Conservation (phyloP, 495 filamentous ascomycete species). For the Schizothecium vesticola region DNA sequence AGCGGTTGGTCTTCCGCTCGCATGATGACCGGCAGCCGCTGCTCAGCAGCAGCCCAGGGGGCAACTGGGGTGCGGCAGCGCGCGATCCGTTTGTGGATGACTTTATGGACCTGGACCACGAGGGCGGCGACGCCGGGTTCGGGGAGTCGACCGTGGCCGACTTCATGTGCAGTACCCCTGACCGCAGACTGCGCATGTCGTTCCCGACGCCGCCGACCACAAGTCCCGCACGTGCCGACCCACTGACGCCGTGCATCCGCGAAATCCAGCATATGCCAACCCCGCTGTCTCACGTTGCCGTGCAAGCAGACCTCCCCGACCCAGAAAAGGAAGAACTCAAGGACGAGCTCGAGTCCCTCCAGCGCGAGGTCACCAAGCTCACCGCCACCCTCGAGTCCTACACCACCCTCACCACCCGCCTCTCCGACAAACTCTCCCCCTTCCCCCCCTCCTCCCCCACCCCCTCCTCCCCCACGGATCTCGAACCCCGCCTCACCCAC, state of each 20-base stretch:
- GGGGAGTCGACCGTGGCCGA: conserved; percentile 36
- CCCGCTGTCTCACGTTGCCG: conserved; percentile 22
- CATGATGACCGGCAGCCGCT: conserved; percentile 17
- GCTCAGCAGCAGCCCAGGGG: conserved; percentile 23
- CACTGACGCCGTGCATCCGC: conserved; percentile 35
- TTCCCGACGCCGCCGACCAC: conserved; percentile 49
- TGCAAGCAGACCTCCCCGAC: conserved; percentile 37
- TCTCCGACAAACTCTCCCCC: conserved; percentile 29
- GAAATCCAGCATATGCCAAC: neutral
- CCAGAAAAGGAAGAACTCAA: conserved; percentile 39
- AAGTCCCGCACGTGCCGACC: conserved; percentile 29
- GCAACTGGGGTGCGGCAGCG: conserved; percentile 41
- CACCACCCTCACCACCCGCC: conserved; percentile 25
- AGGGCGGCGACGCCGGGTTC: conserved; percentile 24
- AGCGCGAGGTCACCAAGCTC: conserved; percentile 35
- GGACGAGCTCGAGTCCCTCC: conserved; percentile 35
- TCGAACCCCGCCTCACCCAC: conserved; percentile 32
- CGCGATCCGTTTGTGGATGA: conserved; percentile 39
- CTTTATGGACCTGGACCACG: conserved; percentile 33
- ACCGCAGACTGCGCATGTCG: conserved; percentile 29
- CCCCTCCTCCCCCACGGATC: conserved; percentile 5
- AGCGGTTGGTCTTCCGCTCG: conserved; percentile 26
- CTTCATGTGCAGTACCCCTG: conserved; percentile 39
- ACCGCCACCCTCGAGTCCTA: conserved; percentile 37
- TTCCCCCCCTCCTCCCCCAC: neutral